These are phyloP conservation scores for Salix caprea DNA, from an alignment of 345 rosid genomes.

Conservation along the genomic window DNA sequence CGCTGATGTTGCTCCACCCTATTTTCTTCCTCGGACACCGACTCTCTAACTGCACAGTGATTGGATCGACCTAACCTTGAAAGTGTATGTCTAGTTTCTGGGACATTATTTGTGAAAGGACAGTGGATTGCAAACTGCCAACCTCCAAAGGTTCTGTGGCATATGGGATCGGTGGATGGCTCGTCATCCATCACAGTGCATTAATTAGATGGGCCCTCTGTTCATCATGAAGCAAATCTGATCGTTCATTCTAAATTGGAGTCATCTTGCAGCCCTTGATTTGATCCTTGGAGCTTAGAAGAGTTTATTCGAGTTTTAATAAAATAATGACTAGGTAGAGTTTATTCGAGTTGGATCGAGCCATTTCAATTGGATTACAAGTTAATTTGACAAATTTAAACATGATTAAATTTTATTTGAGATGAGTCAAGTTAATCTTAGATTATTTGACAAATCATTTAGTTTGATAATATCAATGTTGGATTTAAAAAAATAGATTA, in stretches of 20 bases:
- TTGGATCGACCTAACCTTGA: slow-evolving; percentile 15
- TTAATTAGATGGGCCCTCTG: slow-evolving; percentile 5
- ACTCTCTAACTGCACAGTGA: background rate
- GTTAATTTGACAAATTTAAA: too few relatives aligned
- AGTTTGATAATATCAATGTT: too few relatives aligned
- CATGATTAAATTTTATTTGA: too few relatives aligned
- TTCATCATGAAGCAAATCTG: background rate
- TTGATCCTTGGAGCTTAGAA: background rate
- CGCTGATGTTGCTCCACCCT: background rate
- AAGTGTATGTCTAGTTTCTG: background rate
- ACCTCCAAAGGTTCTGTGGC: slow-evolving; percentile 1
- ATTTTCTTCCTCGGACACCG: background rate
- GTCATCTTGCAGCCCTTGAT: background rate
- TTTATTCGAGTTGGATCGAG: too few relatives aligned
- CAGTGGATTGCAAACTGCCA: background rate
- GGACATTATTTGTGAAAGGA: background rate
- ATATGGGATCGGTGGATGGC: slow-evolving; percentile 8
- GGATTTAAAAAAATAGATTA: too few relatives aligned
- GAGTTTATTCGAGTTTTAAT: background rate
- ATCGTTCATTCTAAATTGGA: background rate
- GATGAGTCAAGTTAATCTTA: too few relatives aligned
- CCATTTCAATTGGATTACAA: too few relatives aligned
- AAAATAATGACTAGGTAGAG: too few relatives aligned
- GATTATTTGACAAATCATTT: too few relatives aligned
- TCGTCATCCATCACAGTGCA: background rate